Conservation (phyloP, 2,329 filamentous ascomycete genomes). For the Trichoderma oligosporum region DNA sequence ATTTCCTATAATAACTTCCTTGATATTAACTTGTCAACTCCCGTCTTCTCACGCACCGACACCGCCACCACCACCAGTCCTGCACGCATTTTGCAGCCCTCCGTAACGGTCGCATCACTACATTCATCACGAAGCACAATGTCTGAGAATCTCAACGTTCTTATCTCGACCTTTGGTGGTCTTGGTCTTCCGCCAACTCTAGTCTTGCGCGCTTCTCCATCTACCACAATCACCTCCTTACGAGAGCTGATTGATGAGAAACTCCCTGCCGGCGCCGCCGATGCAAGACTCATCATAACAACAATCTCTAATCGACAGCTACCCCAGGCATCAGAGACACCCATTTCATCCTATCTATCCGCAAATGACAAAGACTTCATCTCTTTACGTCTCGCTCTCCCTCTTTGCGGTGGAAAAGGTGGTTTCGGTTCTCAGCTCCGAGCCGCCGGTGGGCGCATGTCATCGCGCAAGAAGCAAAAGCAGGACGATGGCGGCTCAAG, state of each 20-base stretch:
- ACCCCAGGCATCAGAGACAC: slow-evolving; percentile 46
- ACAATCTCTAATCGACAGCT: slow-evolving; percentile 76
- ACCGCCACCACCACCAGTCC: not conserved
- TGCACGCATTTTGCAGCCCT: not conserved
- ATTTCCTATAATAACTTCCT: not conserved
- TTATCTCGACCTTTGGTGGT: slow-evolving; percentile 80
- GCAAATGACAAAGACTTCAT: slow-evolving; percentile 63
- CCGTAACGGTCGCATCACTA: slow-evolving; percentile 1
- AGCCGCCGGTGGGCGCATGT: slow-evolving; percentile 97
- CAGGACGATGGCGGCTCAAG: slow-evolving; percentile 86
- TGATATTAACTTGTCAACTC: not conserved
- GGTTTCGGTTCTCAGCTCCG: slow-evolving; percentile 96
- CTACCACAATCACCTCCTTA: slow-evolving; percentile 65
- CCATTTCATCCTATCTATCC: slow-evolving; percentile 61
- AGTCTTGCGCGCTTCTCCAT: slow-evolving; percentile 65
- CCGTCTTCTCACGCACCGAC: not conserved
- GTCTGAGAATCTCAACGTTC: slow-evolving; percentile 61
- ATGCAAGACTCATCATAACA: slow-evolving; percentile 68
- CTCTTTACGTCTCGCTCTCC: slow-evolving; percentile 73
- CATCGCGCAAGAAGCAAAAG: slow-evolving; percentile 82
- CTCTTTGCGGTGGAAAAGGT: slow-evolving; percentile 88
- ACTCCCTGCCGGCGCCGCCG: slow-evolving; percentile 55
- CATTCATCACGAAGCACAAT: not conserved
- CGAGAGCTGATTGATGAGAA: slow-evolving; percentile 59
- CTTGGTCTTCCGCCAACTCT: slow-evolving; percentile 79